These are phyloP conservation scores for Botrytis pseudocinerea DNA, from an alignment of 2,329 filamentous ascomycete species.

Conservation along the genomic window DNA sequence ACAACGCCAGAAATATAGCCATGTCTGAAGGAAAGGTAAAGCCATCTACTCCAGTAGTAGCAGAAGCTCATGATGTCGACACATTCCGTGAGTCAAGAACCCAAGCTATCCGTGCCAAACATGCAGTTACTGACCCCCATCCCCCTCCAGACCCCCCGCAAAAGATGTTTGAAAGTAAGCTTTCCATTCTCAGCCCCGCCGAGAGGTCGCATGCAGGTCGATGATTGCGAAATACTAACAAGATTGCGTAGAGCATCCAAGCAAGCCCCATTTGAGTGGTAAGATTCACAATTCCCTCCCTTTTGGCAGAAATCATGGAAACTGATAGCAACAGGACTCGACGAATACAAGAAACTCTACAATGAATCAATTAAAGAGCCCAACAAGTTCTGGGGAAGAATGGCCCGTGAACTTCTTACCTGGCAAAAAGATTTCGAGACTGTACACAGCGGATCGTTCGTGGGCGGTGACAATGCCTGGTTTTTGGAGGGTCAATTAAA, in stretches of 20 bases:
- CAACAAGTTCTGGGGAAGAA: slow-evolving; percentile 82
- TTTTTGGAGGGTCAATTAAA: slow-evolving; percentile 93
- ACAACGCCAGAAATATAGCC: slow-evolving; percentile 20
- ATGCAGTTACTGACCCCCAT: slow-evolving; percentile 28
- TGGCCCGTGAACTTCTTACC: slow-evolving; percentile 83
- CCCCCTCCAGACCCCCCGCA: slow-evolving; percentile 56
- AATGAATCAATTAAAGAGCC: slow-evolving; percentile 88
- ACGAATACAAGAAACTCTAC: slow-evolving; percentile 69
- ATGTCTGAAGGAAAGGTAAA: slow-evolving; percentile 49
- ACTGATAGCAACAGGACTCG: slow-evolving; percentile 49
- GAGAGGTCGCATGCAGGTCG: slow-evolving; percentile 4
- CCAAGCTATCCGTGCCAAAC: slow-evolving; percentile 11
- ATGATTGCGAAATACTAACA: slow-evolving; percentile 36
- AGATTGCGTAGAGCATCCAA: slow-evolving; percentile 60
- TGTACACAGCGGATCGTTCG: slow-evolving; percentile 74
- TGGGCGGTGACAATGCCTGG: slow-evolving; percentile 85
- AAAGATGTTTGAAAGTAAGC: slow-evolving; percentile 69
- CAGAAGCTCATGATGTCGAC: slow-evolving; percentile 74
- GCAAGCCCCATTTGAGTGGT: slow-evolving; percentile 67
- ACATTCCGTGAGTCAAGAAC: slow-evolving; percentile 60
- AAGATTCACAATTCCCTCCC: slow-evolving; percentile 42
- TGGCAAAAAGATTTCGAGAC: slow-evolving; percentile 94
- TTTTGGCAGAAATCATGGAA: not conserved
- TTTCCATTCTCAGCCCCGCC: slow-evolving; percentile 12
- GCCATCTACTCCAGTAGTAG: slow-evolving; percentile 58